Conservation (phyloP, 352 stramenopile species). For the Pseudoperonospora humuli region DNA sequence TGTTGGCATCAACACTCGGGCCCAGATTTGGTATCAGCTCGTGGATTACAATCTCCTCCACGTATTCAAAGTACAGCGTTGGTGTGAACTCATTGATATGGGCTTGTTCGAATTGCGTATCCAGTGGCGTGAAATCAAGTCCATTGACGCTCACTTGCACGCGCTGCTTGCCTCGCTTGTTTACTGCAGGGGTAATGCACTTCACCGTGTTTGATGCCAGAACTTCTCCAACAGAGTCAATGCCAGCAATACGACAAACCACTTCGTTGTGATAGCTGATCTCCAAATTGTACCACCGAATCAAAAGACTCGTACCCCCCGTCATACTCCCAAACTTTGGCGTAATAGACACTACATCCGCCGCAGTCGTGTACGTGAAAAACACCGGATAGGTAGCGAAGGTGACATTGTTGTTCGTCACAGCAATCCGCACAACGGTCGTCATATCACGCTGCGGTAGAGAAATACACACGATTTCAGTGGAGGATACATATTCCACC, state of each 20-base stretch:
- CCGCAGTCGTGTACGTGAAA: conserved; percentile 63
- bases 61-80: conserved; percentile 37
- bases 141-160: conserved; percentile 61
- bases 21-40: conserved; percentile 46
- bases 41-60: conserved; percentile 34
- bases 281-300: conserved; percentile 56
- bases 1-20: conserved; percentile 44
- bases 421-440: conserved; percentile 35
- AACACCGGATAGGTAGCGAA: conserved; percentile 62
- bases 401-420: conserved; percentile 65
- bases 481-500: conserved; percentile 63
- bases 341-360: conserved; percentile 45
- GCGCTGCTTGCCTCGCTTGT: conserved; percentile 14
- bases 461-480: conserved; percentile 56
- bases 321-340: conserved; percentile 37
- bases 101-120: too few species aligned
- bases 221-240: conserved; percentile 22
- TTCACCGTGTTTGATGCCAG: conserved; percentile 28
- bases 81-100: too few species aligned
- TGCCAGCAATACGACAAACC: conserved; percentile 39
- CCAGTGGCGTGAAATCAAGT: conserved; percentile 47
- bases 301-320: conserved; percentile 46
- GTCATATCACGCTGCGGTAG: conserved; percentile 38
- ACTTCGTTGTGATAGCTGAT: conserved; percentile 26
- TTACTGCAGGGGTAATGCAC: conserved; percentile 35